Evolutionary conservation across 148 eudicot species (phyloP), one percentile per base, ranked within the genome.

Genomic region (Rhododendron vialii): DNA sequence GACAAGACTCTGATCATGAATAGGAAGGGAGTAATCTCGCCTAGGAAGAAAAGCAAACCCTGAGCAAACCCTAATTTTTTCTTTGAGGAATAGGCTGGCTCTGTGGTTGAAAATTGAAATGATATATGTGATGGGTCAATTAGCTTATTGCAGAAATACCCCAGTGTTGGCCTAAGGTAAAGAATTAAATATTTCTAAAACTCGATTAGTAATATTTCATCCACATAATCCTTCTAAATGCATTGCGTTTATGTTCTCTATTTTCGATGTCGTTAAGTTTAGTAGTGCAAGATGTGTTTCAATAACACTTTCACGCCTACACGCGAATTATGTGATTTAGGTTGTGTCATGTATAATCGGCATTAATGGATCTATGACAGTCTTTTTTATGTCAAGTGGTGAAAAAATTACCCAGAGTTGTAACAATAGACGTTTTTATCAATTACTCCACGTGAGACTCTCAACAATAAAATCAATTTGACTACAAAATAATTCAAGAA

Each of bases 1-100:
- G 82, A 78, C 35, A 47, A 78, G 50, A 47, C 82, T 78, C 28
- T 78, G 82, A 78, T 78, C 9, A 78, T 78, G 35, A 78, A n/a
- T 12, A 5, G 35, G 35, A 47, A 20, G 36, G 35, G 55, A 10
- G 3, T 38, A 38, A 77, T 77, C 50, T 43, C 51, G 38, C 51
- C 38, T 30, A 33, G 18, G 76, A 14, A 30, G 76, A 15, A 30
- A 71, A 30, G 41, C 38, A 71, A 71, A 65, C 74, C 74, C 74
- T 69, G 24, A 65, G 28, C 69, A 63, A 63, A 65, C 75, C 75
- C 75, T 69, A 69, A 30, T 67, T n/a, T 69, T 71, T 30, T 71
- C 41, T 71, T 14, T 71, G 36, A 15, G 76, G 33, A 30, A 71
- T 33, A 71, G 75, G 75, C 75, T 69, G 17, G 65, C 65, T 57